These are phyloP conservation scores for Hyphochytrium catenoides DNA, from an alignment of 352 stramenopile species.

Conservation along the genomic window DNA sequence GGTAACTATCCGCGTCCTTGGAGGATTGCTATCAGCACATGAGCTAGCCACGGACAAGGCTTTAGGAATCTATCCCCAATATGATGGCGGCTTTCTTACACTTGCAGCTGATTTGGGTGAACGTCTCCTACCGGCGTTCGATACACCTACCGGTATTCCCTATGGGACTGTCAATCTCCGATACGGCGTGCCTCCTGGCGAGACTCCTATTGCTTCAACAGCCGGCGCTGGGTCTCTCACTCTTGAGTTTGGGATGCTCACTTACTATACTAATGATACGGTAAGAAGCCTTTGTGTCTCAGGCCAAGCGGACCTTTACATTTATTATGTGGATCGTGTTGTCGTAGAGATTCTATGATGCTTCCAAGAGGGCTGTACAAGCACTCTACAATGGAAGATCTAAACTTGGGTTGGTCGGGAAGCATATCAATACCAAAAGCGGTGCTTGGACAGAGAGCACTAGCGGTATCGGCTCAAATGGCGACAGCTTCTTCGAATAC, in stretches of 20 bases:
- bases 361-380: slow-evolving; percentile 28
- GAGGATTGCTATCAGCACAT: slow-evolving; percentile 67
- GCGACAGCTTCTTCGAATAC: slow-evolving; percentile 97
- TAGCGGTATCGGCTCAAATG: slow-evolving; percentile 70
- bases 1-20: slow-evolving; percentile 22
- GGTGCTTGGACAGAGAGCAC: slow-evolving; percentile 54
- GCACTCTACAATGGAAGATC: slow-evolving; percentile 45
- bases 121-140: slow-evolving; percentile 83
- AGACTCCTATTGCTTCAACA: slow-evolving; percentile 86
- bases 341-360: slow-evolving; percentile 42
- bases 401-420: slow-evolving; percentile 71
- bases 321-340: too few species aligned
- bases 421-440: slow-evolving; percentile 78
- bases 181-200: slow-evolving; percentile 49
- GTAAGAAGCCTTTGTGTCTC: too few species aligned
- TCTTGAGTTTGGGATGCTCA: slow-evolving; percentile 91
- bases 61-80: slow-evolving; percentile 33
- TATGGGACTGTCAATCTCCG: slow-evolving; percentile 91
- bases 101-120: slow-evolving; percentile 84
- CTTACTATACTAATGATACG: slow-evolving; percentile 32
- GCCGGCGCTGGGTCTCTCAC: slow-evolving; percentile 83
- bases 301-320: too few species aligned
- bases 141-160: slow-evolving; percentile 82
- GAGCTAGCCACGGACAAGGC: slow-evolving; percentile 32
- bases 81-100: slow-evolving; percentile 70